These are phyloP conservation scores for Oryza meridionalis DNA, from an alignment of 176 grass and related monocot species.

Conservation along the genomic window DNA sequence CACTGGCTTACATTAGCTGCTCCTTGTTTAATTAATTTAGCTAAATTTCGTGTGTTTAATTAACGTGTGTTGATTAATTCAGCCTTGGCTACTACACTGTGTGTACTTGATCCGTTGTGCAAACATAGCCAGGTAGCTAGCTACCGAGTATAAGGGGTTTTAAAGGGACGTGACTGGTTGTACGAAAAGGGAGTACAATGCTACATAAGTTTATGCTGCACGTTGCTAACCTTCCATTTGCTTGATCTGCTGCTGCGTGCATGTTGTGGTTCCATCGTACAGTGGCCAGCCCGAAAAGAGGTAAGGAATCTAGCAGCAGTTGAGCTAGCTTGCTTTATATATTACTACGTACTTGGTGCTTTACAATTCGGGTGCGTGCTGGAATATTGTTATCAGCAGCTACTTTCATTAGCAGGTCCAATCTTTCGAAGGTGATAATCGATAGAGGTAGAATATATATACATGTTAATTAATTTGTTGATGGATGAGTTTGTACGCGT, in stretches of 20 bases:
- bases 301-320: constrained; percentile 35
- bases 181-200: not conserved
- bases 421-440: no score
- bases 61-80: constrained; percentile 18
- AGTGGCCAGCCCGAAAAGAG: constrained; percentile 37
- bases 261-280: not conserved
- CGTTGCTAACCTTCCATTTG: not conserved
- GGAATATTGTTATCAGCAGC: not conserved
- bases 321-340: constrained; percentile 22
- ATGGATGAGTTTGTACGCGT: no score
- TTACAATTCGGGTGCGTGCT: constrained; percentile 29
- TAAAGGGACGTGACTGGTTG: no score
- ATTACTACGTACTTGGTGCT: constrained; percentile 11
- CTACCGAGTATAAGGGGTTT: not conserved
- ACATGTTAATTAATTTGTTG: no score
- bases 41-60: not conserved
- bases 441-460: no score
- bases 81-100: not conserved
- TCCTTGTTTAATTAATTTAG: not conserved
- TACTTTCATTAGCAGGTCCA: not conserved
- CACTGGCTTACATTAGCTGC: constrained; percentile 11
- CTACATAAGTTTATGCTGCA: not conserved
- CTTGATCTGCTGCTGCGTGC: not conserved
- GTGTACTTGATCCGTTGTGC: not conserved
- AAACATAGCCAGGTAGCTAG: not conserved